Evolutionary conservation across 495 filamentous ascomycete species (phyloP).

Genomic region (Alectoria sarmentosa): DNA sequence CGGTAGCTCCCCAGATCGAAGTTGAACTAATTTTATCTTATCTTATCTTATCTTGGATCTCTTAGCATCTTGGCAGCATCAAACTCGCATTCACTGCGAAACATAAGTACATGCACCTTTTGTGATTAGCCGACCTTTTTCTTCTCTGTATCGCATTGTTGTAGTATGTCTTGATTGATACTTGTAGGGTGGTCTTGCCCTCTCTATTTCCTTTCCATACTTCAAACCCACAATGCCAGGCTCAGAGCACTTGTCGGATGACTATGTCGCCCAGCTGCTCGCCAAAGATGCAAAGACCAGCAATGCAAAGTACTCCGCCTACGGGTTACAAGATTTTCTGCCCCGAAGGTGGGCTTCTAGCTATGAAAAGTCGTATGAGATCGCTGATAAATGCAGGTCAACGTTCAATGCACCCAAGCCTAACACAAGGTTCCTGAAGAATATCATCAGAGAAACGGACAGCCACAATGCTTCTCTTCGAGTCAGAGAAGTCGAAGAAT

Average conservation of each 20-base stretch:
- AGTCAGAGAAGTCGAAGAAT: constrained; percentile 68
- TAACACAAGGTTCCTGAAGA: constrained; percentile 81
- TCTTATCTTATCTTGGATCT: too few species aligned
- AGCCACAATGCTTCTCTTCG: constrained; percentile 82
- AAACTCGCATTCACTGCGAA: neutral
- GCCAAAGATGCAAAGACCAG: constrained; percentile 63
- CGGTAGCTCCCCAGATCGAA: too few species aligned
- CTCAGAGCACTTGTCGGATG: constrained; percentile 40
- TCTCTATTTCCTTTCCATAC: constrained; percentile 3
- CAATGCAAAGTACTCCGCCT: constrained; percentile 62
- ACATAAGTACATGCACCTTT: neutral
- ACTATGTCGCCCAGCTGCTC: constrained; percentile 66
- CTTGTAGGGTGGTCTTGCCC: neutral
- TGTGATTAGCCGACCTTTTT: neutral
- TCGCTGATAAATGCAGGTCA: constrained; percentile 32
- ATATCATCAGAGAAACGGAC: constrained; percentile 83
- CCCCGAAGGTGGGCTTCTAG: constrained; percentile 51
- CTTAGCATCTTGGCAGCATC: constrained; percentile 15
- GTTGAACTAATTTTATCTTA: constrained; percentile 2
- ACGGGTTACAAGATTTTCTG: constrained; percentile 65
- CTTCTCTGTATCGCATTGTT: neutral
- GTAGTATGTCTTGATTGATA: neutral
- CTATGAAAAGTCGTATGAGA: constrained; percentile 15
- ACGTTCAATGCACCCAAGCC: constrained; percentile 70
- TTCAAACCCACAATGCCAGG: constrained; percentile 26